Base-by-base conservation (phyloP, 345 rosid species). In the Dipteronia dyeriana region DNA sequence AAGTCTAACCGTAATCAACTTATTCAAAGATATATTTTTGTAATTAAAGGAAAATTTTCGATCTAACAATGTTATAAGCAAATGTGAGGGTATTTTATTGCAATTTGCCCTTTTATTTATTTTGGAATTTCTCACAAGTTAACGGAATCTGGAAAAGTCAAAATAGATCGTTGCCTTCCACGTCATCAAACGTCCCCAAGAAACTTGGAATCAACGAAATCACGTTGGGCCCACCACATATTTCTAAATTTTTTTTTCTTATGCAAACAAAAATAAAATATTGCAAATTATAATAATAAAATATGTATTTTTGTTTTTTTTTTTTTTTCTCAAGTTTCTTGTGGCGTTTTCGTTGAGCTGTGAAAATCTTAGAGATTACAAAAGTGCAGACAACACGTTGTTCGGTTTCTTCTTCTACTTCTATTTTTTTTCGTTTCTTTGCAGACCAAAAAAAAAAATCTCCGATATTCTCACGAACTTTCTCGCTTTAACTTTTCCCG, bases 321-420 rank as follows among this genome's bases (percentile, higher is more conserved):
- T n/a, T n/a, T n/a, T n/a, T 59, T 25, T 73, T 59, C 14, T 60
- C 57, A 9, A 76, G 78, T 51, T 79, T 75, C 79, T 78, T 78
- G 80, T 87, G 84, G 85, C 85, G 88, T 85, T 82, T 66, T 79
- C 88, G 89, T 80, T n/a, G 80, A 84, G 84, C 85, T 68, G 79
- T n/a, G 75, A 79, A 71, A 85, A 76, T 78, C 84, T 81, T 76
- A 7, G 29, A 51, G 74, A 74, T 72, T 76, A 56, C 73, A 68
- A 67, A 68, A 78, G 71, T 3, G 71, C 19, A 47, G 5, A 66
- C 54, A 49, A 22, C 59, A 13, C 76, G 63, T 80, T 78, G 72
- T 65, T 69, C 66, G 66, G 79, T 76, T 78, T 67, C 2, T 59
- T 59, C 57, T 59, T n/a, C 63, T 9, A n/a, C 23, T 59, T 20